Evolutionary conservation across 2,329 filamentous ascomycete species (phyloP).

Genomic region (Colletotrichum ledebouriae): DNA sequence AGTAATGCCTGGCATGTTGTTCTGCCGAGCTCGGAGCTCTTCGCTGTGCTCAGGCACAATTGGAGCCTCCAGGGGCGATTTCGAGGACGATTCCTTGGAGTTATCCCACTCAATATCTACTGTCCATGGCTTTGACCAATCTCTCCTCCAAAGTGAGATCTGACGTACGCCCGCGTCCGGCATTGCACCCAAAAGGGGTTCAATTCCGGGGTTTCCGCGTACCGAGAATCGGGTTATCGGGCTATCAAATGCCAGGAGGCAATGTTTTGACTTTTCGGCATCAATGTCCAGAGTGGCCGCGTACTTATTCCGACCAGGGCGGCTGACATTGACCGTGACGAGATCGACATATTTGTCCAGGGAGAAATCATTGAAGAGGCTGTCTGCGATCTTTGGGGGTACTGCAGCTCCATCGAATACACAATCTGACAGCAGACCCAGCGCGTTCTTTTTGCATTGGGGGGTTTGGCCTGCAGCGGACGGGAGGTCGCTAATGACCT

Average conservation of each 20-base stretch:
- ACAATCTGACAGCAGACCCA: constrained; percentile 72
- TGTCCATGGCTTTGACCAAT: constrained; percentile 82
- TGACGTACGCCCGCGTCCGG: constrained; percentile 74
- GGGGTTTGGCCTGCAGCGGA: constrained; percentile 74
- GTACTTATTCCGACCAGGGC: constrained; percentile 50
- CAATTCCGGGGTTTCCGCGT: constrained; percentile 68
- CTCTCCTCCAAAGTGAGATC: constrained; percentile 85
- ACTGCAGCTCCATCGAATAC: constrained; percentile 74
- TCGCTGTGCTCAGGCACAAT: constrained; percentile 20
- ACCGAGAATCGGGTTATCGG: constrained; percentile 76
- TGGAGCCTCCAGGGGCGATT: background rate
- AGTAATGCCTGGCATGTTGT: constrained; percentile 53
- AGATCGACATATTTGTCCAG: constrained; percentile 65
- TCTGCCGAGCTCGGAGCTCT: constrained; percentile 48
- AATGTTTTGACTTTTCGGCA: constrained; percentile 83
- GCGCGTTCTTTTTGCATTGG: constrained; percentile 61
- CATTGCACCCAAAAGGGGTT: constrained; percentile 75
- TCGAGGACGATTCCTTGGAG: constrained; percentile 41
- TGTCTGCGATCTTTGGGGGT: constrained; percentile 61
- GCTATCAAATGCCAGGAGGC: constrained; percentile 79
- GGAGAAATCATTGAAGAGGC: constrained; percentile 55
- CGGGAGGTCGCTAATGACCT: constrained; percentile 78
- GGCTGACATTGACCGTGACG: constrained; percentile 74
- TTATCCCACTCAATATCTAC: constrained; percentile 78
- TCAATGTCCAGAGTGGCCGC: constrained; percentile 75